Percentiles rank a stretch among this genome's conserved stretches.
Evolutionary conservation across 2,329 filamentous ascomycete species (phyloP).

Genomic region (Juglanconis oblonga): DNA sequence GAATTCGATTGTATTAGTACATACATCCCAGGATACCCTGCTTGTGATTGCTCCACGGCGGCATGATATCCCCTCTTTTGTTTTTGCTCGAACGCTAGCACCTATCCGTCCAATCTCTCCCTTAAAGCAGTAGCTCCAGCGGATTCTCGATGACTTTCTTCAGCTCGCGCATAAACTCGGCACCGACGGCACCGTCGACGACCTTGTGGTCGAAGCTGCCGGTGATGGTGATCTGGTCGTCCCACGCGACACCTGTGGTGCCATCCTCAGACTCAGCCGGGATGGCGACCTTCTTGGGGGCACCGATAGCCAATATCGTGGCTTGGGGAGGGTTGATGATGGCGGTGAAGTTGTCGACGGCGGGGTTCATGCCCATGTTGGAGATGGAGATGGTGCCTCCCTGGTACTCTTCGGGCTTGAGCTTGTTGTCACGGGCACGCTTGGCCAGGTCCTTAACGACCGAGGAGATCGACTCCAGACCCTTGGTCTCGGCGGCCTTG

Average conservation of each 20-base stretch:
- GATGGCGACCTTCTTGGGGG: slow-evolving; percentile 90
- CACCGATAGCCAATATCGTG: slow-evolving; percentile 90
- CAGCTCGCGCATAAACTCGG: slow-evolving; percentile 93
- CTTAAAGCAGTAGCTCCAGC: slow-evolving; percentile 85
- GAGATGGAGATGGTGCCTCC: slow-evolving; percentile 98
- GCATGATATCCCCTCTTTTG: slow-evolving; percentile 28
- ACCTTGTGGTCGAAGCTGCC: slow-evolving; percentile 99
- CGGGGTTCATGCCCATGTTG: slow-evolving; percentile 99
- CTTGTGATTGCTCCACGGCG: slow-evolving; percentile 2
- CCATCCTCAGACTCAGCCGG: slow-evolving; percentile 84
- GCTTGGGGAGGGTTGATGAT: slow-evolving; percentile 99
- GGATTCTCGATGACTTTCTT: slow-evolving; percentile 99
- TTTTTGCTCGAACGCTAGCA: slow-evolving; percentile 27
- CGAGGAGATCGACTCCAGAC: slow-evolving; percentile 82
- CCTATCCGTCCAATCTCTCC: slow-evolving; percentile 36
- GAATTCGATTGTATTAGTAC: slow-evolving; percentile 19
- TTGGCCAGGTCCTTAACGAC: slow-evolving; percentile 96
- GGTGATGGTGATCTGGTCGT: slow-evolving; percentile 94
- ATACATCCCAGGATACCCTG: slow-evolving; percentile 14
- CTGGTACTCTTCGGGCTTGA: slow-evolving; percentile 99
- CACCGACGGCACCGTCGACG: slow-evolving; percentile 92
- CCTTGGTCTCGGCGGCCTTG: slow-evolving; percentile 80
- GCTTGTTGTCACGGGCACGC: slow-evolving; percentile 93
- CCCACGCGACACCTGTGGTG: slow-evolving; percentile 74
- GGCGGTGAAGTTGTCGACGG: slow-evolving; percentile 94